A percentile compares a stretch with the other conserved stretches of the same genome.
Evolutionary conservation across 257 asterid species (phyloP).

Genomic region (Eustoma russellianum): DNA sequence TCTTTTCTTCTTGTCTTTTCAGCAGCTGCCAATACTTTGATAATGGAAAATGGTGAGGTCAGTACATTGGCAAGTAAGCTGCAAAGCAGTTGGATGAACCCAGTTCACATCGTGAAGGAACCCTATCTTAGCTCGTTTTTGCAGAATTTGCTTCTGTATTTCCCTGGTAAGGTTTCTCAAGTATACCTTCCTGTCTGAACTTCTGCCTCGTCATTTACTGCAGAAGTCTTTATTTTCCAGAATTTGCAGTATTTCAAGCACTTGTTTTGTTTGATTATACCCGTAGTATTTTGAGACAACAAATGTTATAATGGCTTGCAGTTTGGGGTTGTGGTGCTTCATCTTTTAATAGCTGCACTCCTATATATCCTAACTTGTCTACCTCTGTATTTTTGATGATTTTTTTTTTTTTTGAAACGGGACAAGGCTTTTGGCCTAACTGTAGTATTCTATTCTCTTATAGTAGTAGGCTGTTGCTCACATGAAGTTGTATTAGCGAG

Average conservation of each 20-base stretch:
- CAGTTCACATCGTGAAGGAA: conserved; percentile 54
- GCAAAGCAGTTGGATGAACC: conserved; percentile 73
- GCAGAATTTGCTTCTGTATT: conserved; percentile 53
- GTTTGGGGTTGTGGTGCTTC: neutral
- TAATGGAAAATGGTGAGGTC: conserved; percentile 23
- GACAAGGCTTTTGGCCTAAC: too few species aligned
- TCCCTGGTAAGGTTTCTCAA: conserved; percentile 54
- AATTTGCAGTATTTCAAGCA: neutral
- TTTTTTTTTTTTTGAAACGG: too few species aligned
- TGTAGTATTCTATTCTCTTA: too few species aligned
- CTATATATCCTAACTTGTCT: too few species aligned
- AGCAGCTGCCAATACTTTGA: conserved; percentile 62
- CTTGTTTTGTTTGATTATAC: neutral
- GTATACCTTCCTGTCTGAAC: neutral
- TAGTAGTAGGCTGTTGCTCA: too few species aligned
- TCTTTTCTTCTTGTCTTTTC: neutral
- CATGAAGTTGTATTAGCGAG: too few species aligned
- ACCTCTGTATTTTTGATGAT: too few species aligned
- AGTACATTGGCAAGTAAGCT: conserved; percentile 20
- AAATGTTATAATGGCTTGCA: too few species aligned
- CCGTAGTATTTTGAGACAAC: neutral
- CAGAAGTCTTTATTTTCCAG: neutral
- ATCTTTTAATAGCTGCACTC: too few species aligned
- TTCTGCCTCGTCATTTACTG: neutral
- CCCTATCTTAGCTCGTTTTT: conserved; percentile 45